Evolutionary conservation across 2,329 filamentous ascomycete genomes (phyloP).

Genomic region (Colletotrichum truncatum): DNA sequence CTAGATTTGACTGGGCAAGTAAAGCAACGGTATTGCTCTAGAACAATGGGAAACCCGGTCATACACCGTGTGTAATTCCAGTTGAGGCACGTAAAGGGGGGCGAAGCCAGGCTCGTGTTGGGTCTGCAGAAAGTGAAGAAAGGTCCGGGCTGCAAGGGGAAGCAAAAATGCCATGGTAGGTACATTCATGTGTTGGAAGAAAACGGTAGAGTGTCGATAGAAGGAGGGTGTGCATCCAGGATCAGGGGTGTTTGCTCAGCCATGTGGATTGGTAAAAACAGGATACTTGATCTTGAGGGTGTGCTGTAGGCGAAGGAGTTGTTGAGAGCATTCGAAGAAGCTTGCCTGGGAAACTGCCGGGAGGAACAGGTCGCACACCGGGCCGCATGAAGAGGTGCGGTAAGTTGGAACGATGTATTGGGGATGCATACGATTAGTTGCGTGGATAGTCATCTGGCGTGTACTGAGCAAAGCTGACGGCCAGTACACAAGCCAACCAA

Average conservation of each 20-base stretch:
- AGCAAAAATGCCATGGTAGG: neutral
- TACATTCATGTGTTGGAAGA: neutral
- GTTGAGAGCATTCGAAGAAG: constrained; percentile 21
- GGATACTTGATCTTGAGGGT: neutral
- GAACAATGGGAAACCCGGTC: neutral
- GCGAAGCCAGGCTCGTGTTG: neutral
- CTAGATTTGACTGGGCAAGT: too few relatives aligned
- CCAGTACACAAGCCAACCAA: neutral
- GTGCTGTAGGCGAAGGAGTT: neutral
- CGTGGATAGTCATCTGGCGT: neutral
- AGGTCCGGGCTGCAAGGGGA: neutral
- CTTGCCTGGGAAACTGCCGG: constrained; percentile 26
- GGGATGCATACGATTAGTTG: neutral
- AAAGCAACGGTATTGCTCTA: too few relatives aligned
- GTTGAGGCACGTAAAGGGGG: neutral
- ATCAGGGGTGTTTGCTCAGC: neutral
- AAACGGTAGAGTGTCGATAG: neutral
- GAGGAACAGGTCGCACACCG: constrained; percentile 18
- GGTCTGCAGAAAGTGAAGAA: neutral
- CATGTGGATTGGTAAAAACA: neutral
- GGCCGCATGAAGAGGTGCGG: constrained; percentile 21
- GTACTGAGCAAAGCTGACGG: neutral
- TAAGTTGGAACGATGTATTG: constrained; percentile 10
- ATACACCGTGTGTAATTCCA: neutral
- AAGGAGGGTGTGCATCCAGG: neutral